Percentiles rank a stretch among this genome's conserved stretches.
These are phyloP conservation scores for Colletotrichum acutatum DNA, from an alignment of 2,329 filamentous ascomycete species.

Conservation along the genomic window DNA sequence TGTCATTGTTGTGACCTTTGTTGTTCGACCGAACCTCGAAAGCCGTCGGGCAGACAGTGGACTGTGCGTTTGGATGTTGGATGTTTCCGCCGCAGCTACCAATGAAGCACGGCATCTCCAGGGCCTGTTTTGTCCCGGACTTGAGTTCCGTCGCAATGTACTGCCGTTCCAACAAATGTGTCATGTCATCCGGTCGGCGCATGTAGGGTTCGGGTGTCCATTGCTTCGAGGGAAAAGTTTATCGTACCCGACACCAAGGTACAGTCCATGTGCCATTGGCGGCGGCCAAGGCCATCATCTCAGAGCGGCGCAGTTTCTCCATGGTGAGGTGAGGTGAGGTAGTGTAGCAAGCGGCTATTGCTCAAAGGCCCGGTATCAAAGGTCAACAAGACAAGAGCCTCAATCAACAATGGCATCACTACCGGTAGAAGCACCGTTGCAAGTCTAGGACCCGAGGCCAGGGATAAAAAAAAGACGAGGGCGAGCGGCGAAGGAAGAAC, in stretches of 20 bases:
- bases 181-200: conserved; percentile 26
- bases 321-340: background rate
- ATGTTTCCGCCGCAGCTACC: background rate
- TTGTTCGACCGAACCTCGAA: conserved; percentile 12
- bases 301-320: background rate
- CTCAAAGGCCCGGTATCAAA: background rate
- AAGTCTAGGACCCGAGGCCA: background rate
- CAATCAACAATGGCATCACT: background rate
- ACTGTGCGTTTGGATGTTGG: background rate
- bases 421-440: background rate
- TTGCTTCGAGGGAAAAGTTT: background rate
- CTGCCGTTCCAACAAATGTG: conserved; percentile 11
- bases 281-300: background rate
- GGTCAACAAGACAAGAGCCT: background rate
- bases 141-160: conserved; percentile 14
- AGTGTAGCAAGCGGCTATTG: background rate
- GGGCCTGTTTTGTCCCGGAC: background rate
- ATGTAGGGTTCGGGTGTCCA: conserved; percentile 12
- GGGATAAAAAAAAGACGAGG: background rate
- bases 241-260: conserved; percentile 3
- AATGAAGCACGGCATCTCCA: background rate
- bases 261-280: background rate
- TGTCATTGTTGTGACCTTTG: conserved; percentile 26
- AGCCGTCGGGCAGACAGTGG: background rate
- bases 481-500: background rate